Percentiles rank a stretch among this genome's conserved stretches.
Conservation (phyloP, 106 monocot species). For the Dendrobium chrysotoxum region DNA sequence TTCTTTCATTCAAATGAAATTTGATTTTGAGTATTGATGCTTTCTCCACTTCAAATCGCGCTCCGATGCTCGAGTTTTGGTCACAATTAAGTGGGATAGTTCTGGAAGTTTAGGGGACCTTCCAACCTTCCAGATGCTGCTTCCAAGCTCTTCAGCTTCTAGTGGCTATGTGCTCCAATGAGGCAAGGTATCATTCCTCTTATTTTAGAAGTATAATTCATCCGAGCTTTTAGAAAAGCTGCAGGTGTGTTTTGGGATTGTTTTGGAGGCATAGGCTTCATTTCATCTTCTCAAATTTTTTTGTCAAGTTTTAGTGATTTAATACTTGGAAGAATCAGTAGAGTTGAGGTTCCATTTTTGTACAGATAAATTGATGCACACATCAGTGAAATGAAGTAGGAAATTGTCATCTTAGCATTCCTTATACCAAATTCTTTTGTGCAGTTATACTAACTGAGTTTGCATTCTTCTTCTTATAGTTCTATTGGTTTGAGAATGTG, state of each 20-base stretch:
- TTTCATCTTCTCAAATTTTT: not conserved
- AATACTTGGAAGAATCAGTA: not conserved
- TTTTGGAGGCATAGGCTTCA: not conserved
- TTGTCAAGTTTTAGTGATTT: not conserved
- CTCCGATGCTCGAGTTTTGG: not conserved
- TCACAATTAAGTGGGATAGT: not conserved
- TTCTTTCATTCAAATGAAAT: not conserved
- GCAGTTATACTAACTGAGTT: no score
- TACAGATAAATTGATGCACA: conserved; percentile 1
- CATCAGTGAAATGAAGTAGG: not conserved
- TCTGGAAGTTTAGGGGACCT: not conserved
- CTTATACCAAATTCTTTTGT: not conserved
- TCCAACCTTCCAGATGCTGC: not conserved
- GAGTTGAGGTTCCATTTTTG: not conserved
- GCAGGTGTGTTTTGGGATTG: not conserved
- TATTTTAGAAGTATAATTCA: not conserved
- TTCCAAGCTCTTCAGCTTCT: not conserved
- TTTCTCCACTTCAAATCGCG: not conserved
- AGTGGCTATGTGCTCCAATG: not conserved
- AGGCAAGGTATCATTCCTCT: not conserved
- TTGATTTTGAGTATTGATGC: not conserved
- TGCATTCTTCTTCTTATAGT: no score
- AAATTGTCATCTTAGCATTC: not conserved
- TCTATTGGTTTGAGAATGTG: no score
- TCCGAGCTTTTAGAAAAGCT: not conserved